Conservation (phyloP, 2,329 filamentous ascomycete genomes). For the Fonsecaea pugnacius region DNA sequence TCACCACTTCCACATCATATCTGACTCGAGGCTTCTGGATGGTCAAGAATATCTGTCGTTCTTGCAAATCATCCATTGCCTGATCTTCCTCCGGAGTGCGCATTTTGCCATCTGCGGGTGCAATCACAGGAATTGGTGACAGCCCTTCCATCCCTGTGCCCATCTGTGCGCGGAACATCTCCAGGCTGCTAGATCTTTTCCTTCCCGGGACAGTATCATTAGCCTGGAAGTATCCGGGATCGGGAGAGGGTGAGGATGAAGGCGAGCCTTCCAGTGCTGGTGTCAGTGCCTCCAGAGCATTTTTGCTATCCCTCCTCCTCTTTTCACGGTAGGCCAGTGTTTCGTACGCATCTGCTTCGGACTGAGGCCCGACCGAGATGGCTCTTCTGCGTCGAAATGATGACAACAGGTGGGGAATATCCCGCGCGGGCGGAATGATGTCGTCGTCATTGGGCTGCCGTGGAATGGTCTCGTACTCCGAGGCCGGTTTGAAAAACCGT, state of each 20-base stretch:
- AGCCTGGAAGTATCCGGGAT: conserved; percentile 19
- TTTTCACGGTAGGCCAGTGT: conserved; percentile 87
- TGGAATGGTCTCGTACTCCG: conserved; percentile 85
- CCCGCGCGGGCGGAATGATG: conserved; percentile 84
- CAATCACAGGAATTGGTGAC: conserved; percentile 15
- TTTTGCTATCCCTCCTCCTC: conserved; percentile 63
- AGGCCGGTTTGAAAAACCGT: conserved; percentile 87
- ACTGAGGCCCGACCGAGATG: conserved; percentile 90
- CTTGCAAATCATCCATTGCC: conserved; percentile 50
- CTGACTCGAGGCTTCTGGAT: conserved; percentile 85
- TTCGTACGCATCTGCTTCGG: conserved; percentile 94
- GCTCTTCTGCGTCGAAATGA: conserved; percentile 78
- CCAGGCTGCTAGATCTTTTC: conserved; percentile 48
- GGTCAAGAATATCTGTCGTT: conserved; percentile 80
- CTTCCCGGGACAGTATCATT: conserved; percentile 12
- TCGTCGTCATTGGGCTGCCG: conserved; percentile 77
- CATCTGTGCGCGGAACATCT: conserved; percentile 75
- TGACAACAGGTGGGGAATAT: conserved; percentile 79
- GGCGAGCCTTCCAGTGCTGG: conserved; percentile 12
- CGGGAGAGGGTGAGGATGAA: conserved; percentile 17
- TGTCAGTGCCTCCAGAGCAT: conserved; percentile 33
- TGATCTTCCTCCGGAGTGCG: conserved; percentile 38
- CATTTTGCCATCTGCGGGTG: conserved; percentile 5
- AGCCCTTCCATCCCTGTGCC: conserved; percentile 58
- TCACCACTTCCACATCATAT: conserved; percentile 98